phyloP scores from a whole-genome alignment of 2,329 filamentous ascomycete species.

The Diaporthe longicolla region DNA sequence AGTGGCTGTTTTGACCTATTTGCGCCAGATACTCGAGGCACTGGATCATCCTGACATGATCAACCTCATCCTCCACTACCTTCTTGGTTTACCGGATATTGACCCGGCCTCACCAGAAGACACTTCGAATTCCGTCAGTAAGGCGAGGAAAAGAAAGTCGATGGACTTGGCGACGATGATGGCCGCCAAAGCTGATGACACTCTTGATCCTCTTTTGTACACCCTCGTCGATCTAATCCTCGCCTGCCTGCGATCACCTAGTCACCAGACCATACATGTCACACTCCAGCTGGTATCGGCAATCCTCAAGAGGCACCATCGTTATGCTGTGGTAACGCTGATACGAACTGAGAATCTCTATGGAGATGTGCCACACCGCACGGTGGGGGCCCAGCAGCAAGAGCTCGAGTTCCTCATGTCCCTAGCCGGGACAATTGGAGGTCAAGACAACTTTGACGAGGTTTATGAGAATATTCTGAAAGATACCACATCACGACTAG shows the following conservation, averaged over 20 bases:
- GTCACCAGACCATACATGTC: constrained; percentile 89
- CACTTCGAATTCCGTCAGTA: constrained; percentile 70
- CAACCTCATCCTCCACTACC: constrained; percentile 91
- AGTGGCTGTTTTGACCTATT: constrained; percentile 93
- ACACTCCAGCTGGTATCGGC: constrained; percentile 90
- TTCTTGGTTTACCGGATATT: constrained; percentile 82
- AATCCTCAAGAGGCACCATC: constrained; percentile 88
- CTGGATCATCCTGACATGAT: constrained; percentile 95
- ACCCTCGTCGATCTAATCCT: constrained; percentile 93
- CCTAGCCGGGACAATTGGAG: constrained; percentile 77
- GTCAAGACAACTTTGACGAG: constrained; percentile 78
- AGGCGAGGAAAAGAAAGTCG: constrained; percentile 86
- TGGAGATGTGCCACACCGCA: constrained; percentile 70
- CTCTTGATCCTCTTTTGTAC: constrained; percentile 87
- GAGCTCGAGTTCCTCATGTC: constrained; percentile 81
- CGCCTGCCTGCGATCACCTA: constrained; percentile 85
- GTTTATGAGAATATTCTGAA: constrained; percentile 80
- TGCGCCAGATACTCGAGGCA: constrained; percentile 90
- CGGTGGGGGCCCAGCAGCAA: constrained; percentile 80
- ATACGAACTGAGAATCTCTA: constrained; percentile 75
- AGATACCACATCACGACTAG: constrained; percentile 77
- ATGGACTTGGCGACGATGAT: constrained; percentile 88
- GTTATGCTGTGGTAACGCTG: constrained; percentile 84
- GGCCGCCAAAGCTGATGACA: constrained; percentile 79
- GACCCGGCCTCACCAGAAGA: constrained; percentile 54